Base-by-base conservation (phyloP, 441 rosid genomes). In the Populus hybrid region DNA sequence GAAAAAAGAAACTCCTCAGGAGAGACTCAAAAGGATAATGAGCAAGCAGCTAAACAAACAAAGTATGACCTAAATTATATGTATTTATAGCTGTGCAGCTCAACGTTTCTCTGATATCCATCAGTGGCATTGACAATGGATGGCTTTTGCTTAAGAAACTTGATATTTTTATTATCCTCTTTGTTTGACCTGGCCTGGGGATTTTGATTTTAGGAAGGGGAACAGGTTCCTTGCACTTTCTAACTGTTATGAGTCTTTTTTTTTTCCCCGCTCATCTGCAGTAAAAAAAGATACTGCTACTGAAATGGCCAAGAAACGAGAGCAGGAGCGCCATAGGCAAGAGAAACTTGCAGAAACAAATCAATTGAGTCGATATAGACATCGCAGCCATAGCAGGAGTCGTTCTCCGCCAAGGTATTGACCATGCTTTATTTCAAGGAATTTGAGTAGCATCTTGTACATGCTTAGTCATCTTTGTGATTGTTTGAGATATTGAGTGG, bases 1-100 rank as follows among this genome's bases (percentile, higher is more conserved):
- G 85, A 92, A 94, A 87, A 94, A 90, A 72, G 98, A 96, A 87
- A 96, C 98, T 81, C 99, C 98, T 8, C 99, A 96, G 83, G 98
- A 96, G 84, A 91, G 98, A 74, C 86, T 96, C 24, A 96, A 96
- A 85, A 89, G 98, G 91, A 96, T 96, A 74, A 96, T 94, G 99
- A 92, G 89, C 86, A 89, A 64, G 74, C 99, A 94, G 89, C 84
- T 96, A 79, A 94, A 91, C 75, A 91, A 90, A 79, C 98, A 96
- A 86, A 91, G 99, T 94, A 92, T 59, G 90, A 70, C 70, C 75
- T 69, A 19, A 73, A 75, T 70, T 74, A 23, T 70, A 67, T 24
- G 11, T 32, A 70, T 77, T 67, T 66, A 38, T 65, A 3, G 67
- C 28, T 24, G 12, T 36, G 73, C 34, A 12, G 24, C 64, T 74